Base-by-base conservation (phyloP, 768 basidiomycete genomes). In the Stropharia rugosoannulata region DNA sequence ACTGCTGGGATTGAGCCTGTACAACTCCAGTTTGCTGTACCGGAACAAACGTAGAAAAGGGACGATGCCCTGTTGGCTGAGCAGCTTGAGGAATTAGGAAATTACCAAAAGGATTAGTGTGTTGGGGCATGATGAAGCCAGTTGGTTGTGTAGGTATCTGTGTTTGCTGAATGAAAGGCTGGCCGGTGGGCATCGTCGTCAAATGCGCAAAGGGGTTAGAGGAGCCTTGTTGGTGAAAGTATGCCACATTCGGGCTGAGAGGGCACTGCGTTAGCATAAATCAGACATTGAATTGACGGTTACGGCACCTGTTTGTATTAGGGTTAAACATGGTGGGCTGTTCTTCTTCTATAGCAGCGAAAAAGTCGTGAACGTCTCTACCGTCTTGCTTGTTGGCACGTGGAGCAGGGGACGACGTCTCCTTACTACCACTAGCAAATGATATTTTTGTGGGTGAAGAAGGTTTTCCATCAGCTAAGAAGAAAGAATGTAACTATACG, bases 271-370 rank as follows among this genome's bases (percentile, higher is more conserved):
- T 43, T 25, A 55, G 16, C 19, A n/a, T 6, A 18, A 16, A 19
- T 12, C n/a, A n/a, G 18, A 8, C 12, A 15, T 15, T 5, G 18
- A 45, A 9, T 13, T 37, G 15, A 15, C 22, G 15, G 5, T 19
- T 18, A 12, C 4, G 32, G 25, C 59, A 84, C 86, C 81, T 85
- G 64, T 79, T 78, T 5, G 80, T 78, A 58, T 82, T 79, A 6
- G 86, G 81, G 58, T 84, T 85, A 67, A 86, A 87, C 76, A 84
- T 84, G n/a, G 82, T 77, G 8, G 85, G 79, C 65, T 91, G 87
- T 54, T 89, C 85, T 51, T 83, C 80, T 67, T 97, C 95, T 61
- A 99, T 96, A 5, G 90, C 82, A 25, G 78, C 72, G 72, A 99
- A 97, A 76, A 99, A 95, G 70, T 98, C 96, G 16, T 83, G 71